Percentiles rank a stretch among this genome's conserved stretches.
phyloP scores from a whole-genome alignment of 2,329 filamentous ascomycete genomes.

The Venturiaceae sp. region DNA sequence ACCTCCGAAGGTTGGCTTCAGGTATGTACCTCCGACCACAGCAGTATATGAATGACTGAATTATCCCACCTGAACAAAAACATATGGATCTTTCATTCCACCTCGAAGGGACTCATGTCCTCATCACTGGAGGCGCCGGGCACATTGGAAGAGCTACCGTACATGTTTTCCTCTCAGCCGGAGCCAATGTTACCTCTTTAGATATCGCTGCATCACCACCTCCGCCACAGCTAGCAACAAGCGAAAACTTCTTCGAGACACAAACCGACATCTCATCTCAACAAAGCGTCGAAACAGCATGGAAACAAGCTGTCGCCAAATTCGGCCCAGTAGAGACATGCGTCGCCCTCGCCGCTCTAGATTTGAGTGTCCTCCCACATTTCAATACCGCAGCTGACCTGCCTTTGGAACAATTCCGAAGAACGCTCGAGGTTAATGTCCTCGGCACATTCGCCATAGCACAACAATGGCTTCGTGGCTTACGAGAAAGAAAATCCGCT shows the following conservation, averaged over 20 bases:
- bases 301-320: slow-evolving; percentile 20
- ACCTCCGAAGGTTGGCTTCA: too few relatives aligned
- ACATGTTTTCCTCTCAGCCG: slow-evolving; percentile 31
- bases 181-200: slow-evolving; percentile 29
- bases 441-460: slow-evolving; percentile 30
- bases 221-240: not conserved
- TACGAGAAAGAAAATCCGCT: slow-evolving; percentile 18
- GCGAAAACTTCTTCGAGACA: slow-evolving; percentile 10
- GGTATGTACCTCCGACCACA: too few relatives aligned
- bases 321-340: slow-evolving; percentile 29
- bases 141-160: slow-evolving; percentile 29
- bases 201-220: slow-evolving; percentile 17
- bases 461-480: slow-evolving; percentile 30
- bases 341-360: slow-evolving; percentile 33
- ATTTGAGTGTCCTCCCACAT: slow-evolving; percentile 31
- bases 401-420: slow-evolving; percentile 27
- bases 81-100: slow-evolving; percentile 15
- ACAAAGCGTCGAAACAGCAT: slow-evolving; percentile 21
- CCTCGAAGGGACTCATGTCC: slow-evolving; percentile 26
- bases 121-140: slow-evolving; percentile 32
- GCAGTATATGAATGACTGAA: too few relatives aligned
- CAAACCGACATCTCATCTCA: slow-evolving; percentile 27
- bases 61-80: not conserved
- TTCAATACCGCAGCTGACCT: slow-evolving; percentile 30
- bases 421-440: slow-evolving; percentile 34